Base-by-base conservation (phyloP, 2,329 filamentous ascomycete species). In the Alternaria consortialis region DNA sequence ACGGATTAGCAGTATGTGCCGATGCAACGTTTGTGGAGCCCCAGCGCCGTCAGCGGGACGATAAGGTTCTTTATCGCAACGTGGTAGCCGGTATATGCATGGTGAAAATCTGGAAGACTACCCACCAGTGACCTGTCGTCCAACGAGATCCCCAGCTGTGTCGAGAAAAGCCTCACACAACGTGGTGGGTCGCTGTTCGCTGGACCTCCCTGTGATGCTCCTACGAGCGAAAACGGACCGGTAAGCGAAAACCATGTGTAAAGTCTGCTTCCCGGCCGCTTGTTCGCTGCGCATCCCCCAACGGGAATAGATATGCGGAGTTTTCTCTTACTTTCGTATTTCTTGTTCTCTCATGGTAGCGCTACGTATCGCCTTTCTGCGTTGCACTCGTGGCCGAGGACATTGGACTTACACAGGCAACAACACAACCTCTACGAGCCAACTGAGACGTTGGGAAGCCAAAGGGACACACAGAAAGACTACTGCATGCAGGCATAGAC, bases 21-120 rank as follows among this genome's bases (percentile, higher is more conserved):
- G 64, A 67, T 44, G 60, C 60, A 61, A 66, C 62, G 59, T 62
- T 63, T 65, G 67, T 71, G 66, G 67, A 70, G 59, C 63, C 58
- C 57, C 65, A 23, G 53, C 56, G 55, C 57, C 46, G 61, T 56
- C 65, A 66, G 62, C 66, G 64, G 64, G 53, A 64, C 60, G 69
- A 67, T 68, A 72, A 67, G 62, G 39, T 27, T 31, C 54, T 59
- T 64, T 71, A 70, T 71, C 65, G 65, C 62, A 68, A 64, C 64
- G 64, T 72, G 64, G 63, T 51, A 51, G 56, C 53, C 60, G 47
- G 55, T 58, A 58, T 60, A 63, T 68, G 68, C 69, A 67, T 36
- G 46, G 53, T 59, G 60, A 68, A 68, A 69, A 67, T 60, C 63
- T 66, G 25, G 54, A 55, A 56, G 36, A 31, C 39, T 36, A 50